phyloP scores from a whole-genome alignment of 1,139 yeast species.

The Saccharomyces hybrid region DNA sequence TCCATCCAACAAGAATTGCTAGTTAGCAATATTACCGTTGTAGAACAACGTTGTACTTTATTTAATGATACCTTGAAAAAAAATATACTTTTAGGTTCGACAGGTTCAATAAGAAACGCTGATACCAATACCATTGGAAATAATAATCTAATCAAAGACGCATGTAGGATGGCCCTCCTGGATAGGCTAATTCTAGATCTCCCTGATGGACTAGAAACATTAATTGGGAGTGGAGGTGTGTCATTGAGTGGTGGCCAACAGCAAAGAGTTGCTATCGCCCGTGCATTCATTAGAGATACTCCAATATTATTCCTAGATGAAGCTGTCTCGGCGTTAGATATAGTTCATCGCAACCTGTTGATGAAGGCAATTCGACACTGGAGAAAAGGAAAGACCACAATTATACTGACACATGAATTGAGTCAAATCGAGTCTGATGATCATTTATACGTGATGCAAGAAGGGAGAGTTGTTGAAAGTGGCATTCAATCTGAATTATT shows the following conservation, averaged over 20 bases:
- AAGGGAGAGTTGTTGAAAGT: constrained; percentile 45
- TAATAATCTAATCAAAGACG: constrained; percentile 34
- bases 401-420: constrained; percentile 73
- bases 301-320: constrained; percentile 80
- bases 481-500: constrained; percentile 38
- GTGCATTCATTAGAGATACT: constrained; percentile 67
- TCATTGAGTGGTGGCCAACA: constrained; percentile 86
- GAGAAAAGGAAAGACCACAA: constrained; percentile 66
- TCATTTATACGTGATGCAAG: constrained; percentile 47
- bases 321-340: constrained; percentile 73
- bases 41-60: constrained; percentile 62
- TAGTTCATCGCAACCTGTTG: constrained; percentile 38
- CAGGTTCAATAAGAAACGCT: constrained; percentile 16
- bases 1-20: constrained; percentile 47
- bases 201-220: constrained; percentile 49
- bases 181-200: constrained; percentile 40
- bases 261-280: constrained; percentile 74
- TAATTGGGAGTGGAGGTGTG: constrained; percentile 40
- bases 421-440: constrained; percentile 49
- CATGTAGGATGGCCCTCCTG: constrained; percentile 47
- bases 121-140: constrained; percentile 21
- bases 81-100: constrained; percentile 48
- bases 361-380: constrained; percentile 46
- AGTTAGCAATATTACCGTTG: constrained; percentile 54
- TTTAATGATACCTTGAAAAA: constrained; percentile 58